Percentiles rank a stretch among this genome's conserved stretches.
phyloP scores from a whole-genome alignment of 2,329 filamentous ascomycete genomes.

The Penicillium aurantiogriseum region DNA sequence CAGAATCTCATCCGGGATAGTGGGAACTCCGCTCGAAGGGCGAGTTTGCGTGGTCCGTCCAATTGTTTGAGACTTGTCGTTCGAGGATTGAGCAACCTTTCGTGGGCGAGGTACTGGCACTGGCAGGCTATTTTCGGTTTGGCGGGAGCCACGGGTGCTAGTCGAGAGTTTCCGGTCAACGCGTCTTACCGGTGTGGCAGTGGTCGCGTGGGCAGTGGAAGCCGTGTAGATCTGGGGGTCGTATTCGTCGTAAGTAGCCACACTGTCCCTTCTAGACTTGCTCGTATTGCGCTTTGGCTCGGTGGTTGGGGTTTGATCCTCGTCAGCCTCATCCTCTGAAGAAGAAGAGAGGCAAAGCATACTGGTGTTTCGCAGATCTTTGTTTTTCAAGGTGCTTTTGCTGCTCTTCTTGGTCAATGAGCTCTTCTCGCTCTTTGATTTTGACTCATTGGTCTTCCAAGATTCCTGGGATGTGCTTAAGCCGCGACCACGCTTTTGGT shows the following conservation, averaged over 20 bases:
- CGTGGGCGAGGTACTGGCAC: conserved; percentile 13
- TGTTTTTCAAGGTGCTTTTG: conserved; percentile 37
- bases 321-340: conserved; percentile 46
- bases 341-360: conserved; percentile 51
- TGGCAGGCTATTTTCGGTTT: conserved; percentile 14
- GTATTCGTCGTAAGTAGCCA: conserved; percentile 41
- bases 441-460: conserved; percentile 15
- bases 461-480: conserved; percentile 21
- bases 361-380: conserved; percentile 46
- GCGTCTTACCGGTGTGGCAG: conserved; percentile 18
- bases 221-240: conserved; percentile 46
- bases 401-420: conserved; percentile 39
- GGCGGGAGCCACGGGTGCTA: conserved; percentile 28
- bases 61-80: conserved; percentile 23
- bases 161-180: conserved; percentile 31
- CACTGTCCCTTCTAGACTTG: conserved; percentile 36
- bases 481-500: conserved; percentile 13
- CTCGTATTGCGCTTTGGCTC: conserved; percentile 9
- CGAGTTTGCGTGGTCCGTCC: conserved; percentile 27
- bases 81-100: conserved; percentile 24
- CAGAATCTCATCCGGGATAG: conserved; percentile 35
- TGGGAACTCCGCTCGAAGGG: conserved; percentile 34
- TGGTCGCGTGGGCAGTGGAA: conserved; percentile 37
- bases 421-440: conserved; percentile 20
- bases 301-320: conserved; percentile 26